phyloP scores from a whole-genome alignment of 768 basidiomycete genomes.

The Hemileccinum rubropunctum region DNA sequence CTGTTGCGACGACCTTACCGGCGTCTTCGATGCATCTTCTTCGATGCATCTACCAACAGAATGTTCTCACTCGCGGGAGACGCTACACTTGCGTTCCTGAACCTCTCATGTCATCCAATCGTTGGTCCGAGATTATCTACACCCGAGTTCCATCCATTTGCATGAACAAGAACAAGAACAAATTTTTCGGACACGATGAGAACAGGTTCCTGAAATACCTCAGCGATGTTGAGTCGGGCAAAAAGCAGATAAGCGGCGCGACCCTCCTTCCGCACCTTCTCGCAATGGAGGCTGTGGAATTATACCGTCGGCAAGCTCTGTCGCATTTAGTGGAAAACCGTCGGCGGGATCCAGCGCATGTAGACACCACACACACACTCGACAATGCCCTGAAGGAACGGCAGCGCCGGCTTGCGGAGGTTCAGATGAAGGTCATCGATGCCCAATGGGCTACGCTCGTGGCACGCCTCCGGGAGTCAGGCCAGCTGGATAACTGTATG shows the following conservation, averaged over 20 bases:
- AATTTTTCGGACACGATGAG: conserved; percentile 58
- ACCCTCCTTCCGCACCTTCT: conserved; percentile 66
- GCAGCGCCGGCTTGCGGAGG: conserved; percentile 31
- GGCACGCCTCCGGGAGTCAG: conserved; percentile 47
- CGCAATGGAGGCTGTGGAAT: conserved; percentile 36
- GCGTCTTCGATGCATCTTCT: too few species aligned
- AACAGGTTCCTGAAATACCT: conserved; percentile 60
- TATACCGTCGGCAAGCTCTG: not conserved
- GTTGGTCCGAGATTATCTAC: conserved; percentile 59
- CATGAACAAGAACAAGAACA: conserved; percentile 56
- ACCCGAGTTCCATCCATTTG: conserved; percentile 56
- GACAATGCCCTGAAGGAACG: conserved; percentile 22
- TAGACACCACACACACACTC: not conserved
- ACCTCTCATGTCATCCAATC: conserved; percentile 57
- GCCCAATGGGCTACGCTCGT: conserved; percentile 68
- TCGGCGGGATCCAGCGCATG: not conserved
- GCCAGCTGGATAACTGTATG: conserved; percentile 58
- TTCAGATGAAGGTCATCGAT: conserved; percentile 47
- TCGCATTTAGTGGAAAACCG: too few species aligned
- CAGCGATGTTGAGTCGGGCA: conserved; percentile 51
- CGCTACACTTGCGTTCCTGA: conserved; percentile 47
- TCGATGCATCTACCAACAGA: too few species aligned
- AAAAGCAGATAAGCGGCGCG: conserved; percentile 59
- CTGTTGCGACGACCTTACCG: too few species aligned
- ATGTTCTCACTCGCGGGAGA: conserved; percentile 59